These are phyloP conservation scores for Ogataea siamensis DNA, from an alignment of 805 yeast species.

Conservation along the genomic window DNA sequence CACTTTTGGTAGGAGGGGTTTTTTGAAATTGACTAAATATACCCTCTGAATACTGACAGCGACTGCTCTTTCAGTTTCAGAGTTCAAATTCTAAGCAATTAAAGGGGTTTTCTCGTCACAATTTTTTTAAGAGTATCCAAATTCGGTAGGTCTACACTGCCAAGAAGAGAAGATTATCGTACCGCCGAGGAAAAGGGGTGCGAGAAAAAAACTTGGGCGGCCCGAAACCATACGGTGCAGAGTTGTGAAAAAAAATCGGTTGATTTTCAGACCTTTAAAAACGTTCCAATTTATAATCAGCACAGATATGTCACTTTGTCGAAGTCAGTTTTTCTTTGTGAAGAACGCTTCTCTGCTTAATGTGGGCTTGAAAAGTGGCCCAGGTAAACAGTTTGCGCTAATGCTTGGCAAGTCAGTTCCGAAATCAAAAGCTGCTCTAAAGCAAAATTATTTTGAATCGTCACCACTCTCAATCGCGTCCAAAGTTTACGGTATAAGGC, in stretches of 20 bases:
- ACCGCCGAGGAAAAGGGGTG: not conserved
- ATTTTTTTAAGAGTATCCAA: constrained; percentile 8
- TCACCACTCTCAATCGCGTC: not conserved
- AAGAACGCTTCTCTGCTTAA: constrained; percentile 47
- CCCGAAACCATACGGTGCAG: constrained; percentile 3
- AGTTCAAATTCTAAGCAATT: constrained; percentile 4
- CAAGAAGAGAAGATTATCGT: constrained; percentile 2
- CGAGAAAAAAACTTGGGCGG: not conserved
- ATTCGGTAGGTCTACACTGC: constrained; percentile 10
- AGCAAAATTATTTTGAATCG: not conserved
- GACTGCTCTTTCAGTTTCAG: not conserved
- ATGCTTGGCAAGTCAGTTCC: not conserved
- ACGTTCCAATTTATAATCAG: constrained; percentile 3
- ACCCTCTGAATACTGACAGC: not conserved
- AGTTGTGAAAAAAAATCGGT: not conserved
- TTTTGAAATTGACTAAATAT: not conserved
- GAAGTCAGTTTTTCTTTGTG: constrained; percentile 58
- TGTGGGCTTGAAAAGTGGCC: constrained; percentile 22
- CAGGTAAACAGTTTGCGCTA: constrained; percentile 8
- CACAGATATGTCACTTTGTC: constrained; percentile 42
- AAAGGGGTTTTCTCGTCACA: constrained; percentile 5
- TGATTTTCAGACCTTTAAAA: constrained; percentile 7
- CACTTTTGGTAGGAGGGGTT: not conserved
- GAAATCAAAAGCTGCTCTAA: not conserved
- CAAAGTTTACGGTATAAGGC: constrained; percentile 7